Evolutionary conservation across 768 basidiomycete species (phyloP), one percentile per base, ranked within the genome.

Genomic region (Tephrocybe sp.): DNA sequence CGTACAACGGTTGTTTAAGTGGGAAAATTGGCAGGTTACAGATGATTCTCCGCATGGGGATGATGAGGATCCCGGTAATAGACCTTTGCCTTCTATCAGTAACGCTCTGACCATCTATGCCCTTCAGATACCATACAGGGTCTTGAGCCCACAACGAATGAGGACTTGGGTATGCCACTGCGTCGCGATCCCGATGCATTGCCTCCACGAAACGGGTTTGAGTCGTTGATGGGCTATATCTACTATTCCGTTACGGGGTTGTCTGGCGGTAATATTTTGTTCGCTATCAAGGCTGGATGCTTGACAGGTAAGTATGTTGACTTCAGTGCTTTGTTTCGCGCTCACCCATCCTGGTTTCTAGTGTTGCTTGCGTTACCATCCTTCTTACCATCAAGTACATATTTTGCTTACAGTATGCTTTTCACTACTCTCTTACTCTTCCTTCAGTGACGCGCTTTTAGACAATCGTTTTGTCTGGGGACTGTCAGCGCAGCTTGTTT

Each of bases 51-150:
- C 76, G 17, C 67, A 67, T 10, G 71, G 74, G 5, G 84, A 84
- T 16, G 88, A 90, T 47, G 87, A 90, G 60, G 77, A 91, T 68
- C 88, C 88, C 69, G 83, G 87, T 68, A n/a, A n/a, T 54, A 59
- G 53, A 31, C 35, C 17, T n/a, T 32, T 17, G 10, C 45, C n/a
- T 22, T 40, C 2, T 4, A 2, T 6, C 19, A 32, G 16, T n/a
- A 30, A 19, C 36, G 26, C 14, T 31, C 23, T 36, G 3, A 34
- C 32, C 14, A 9, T 4, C 17, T 26, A 39, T 8, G 10, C 49
- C 16, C 45, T 40, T 39, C 40, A 76, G 74, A 77, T 52, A 51
- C 68, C 4, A 80, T 89, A 42, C 82, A 83, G 53, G 85, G 85
- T 7, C 65, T 83, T 10, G 70, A 77, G 22, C 70, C 69, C 1